Evolutionary conservation across 139 green algal species (phyloP), one percentile per base, ranked within the genome.

Genomic region (Chlorella sorokiniana): DNA sequence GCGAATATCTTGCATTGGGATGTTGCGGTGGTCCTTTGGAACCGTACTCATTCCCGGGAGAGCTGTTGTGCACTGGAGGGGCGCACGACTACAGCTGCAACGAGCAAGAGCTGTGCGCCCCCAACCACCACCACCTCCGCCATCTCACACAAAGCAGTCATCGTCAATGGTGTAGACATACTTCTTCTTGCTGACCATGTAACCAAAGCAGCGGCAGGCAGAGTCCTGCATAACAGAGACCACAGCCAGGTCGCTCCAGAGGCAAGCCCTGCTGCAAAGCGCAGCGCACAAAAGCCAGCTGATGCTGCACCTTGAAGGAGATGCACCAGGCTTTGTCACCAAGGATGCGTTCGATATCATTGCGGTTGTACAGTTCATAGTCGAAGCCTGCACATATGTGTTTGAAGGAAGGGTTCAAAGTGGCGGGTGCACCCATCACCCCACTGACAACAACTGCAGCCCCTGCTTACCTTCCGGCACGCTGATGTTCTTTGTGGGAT

Each of bases 271-370:
- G 16, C 48, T 59, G 48, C 11, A 16, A 59, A 16, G 48, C 48
- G 48, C 16, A 16, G 48, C 48, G 14, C 14, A 59, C 14, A 59
- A 59, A 11, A 59, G 87, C 98, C 95, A n/a, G n/a, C n/a, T n/a
- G n/a, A n/a, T n/a, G n/a, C n/a, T n/a, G n/a, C n/a, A n/a, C n/a
- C 85, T 98, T 98, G 95, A 96, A 99, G 40, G 91, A 96, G 76
- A 99, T 99, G 88, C 93, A 96, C 89, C 86, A 98, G 4, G 96
- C 93, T 78, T 96, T 98, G 74, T 96, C 92, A 9, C 94, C 96
- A 31, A 99, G 86, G n/a, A 98, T 94, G 52, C 89, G 88, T 83
- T 99, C 96, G 69, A 99, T 98, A 83, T 99, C 96, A 41, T 90
- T 94, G 54, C 95, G 86, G 78, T 94, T 99, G 89, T 98, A 97